Conservation (phyloP, 148 eudicot species). For the Cornus kousa region DNA sequence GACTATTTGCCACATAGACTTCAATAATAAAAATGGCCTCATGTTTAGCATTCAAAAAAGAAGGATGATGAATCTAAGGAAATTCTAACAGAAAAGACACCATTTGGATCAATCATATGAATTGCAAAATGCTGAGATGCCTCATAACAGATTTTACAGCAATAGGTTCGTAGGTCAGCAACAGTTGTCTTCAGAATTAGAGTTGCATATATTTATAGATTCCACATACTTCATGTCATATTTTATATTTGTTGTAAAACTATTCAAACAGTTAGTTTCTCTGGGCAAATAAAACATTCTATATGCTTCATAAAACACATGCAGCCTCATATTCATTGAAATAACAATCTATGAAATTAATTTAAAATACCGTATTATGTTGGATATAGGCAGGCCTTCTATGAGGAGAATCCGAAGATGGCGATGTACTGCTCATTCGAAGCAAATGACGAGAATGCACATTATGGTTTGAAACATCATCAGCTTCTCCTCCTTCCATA, state of each 20-base stretch:
- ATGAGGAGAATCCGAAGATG: constrained; percentile 83
- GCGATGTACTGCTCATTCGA: constrained; percentile 77
- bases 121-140: background rate
- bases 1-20: background rate
- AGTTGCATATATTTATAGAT: background rate
- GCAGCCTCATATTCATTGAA: background rate
- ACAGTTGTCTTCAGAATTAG: background rate
- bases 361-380: constrained; percentile 46
- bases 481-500: constrained; percentile 58
- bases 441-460: constrained; percentile 53
- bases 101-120: background rate
- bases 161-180: background rate
- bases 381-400: constrained; percentile 44
- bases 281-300: background rate
- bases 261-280: background rate
- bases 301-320: background rate
- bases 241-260: background rate
- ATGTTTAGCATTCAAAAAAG: background rate
- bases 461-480: constrained; percentile 53
- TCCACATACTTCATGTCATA: background rate
- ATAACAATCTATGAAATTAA: background rate
- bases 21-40: background rate
- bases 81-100: background rate
- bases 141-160: background rate
- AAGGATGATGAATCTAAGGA: background rate